Evolutionary conservation across 805 yeast genomes (phyloP).

Genomic region (Priceomyces medius): DNA sequence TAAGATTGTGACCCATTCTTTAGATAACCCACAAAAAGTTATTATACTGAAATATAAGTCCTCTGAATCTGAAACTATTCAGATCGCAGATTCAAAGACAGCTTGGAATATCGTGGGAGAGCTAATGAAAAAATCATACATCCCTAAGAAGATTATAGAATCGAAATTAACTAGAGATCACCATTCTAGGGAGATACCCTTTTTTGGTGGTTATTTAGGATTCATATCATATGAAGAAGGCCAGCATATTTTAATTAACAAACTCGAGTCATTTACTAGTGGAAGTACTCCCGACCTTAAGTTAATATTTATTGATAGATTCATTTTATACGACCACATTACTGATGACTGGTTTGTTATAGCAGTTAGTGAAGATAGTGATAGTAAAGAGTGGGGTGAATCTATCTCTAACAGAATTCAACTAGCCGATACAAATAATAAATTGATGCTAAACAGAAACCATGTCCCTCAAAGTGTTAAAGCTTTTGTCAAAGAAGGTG

Average conservation of each 20-base stretch:
- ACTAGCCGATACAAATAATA: slow-evolving; percentile 5
- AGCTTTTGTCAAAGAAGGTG: slow-evolving; percentile 21
- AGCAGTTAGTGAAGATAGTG: slow-evolving; percentile 39
- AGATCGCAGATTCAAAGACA: slow-evolving; percentile 16
- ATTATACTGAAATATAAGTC: slow-evolving; percentile 27
- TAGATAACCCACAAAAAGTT: slow-evolving; percentile 36
- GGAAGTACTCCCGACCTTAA: slow-evolving; percentile 66
- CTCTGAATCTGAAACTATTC: slow-evolving; percentile 6
- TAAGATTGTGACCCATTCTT: slow-evolving; percentile 60
- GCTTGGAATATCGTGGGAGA: slow-evolving; percentile 56
- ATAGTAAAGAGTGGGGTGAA: slow-evolving; percentile 41
- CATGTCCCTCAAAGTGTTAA: slow-evolving; percentile 24
- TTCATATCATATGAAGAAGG: slow-evolving; percentile 88
- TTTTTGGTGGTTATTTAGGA: slow-evolving; percentile 91
- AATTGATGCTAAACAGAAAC: slow-evolving; percentile 14
- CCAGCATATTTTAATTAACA: slow-evolving; percentile 36
- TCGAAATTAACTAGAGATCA: slow-evolving; percentile 11
- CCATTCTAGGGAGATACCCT: slow-evolving; percentile 53
- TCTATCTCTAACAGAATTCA: slow-evolving; percentile 12
- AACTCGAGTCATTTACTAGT: slow-evolving; percentile 33
- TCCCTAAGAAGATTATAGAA: slow-evolving; percentile 28
- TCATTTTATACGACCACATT: slow-evolving; percentile 53
- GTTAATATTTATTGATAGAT: slow-evolving; percentile 66
- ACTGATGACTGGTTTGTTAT: slow-evolving; percentile 49
- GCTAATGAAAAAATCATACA: slow-evolving; percentile 42